Base-by-base conservation (phyloP, 805 yeast species). In the Clavispora vitiphila region DNA sequence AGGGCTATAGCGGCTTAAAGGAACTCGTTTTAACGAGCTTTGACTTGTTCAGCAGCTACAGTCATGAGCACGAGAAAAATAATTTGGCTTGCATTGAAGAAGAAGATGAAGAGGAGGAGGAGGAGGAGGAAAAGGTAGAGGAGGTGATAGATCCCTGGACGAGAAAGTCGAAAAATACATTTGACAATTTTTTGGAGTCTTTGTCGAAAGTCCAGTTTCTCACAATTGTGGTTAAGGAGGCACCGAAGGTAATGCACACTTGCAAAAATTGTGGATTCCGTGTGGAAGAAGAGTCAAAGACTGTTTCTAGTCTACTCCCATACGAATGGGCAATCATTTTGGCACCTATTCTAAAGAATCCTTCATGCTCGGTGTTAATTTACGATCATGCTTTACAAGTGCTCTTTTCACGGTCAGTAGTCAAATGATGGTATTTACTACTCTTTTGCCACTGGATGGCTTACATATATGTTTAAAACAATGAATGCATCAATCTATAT, bases 191-290 rank as follows among this genome's bases (percentile, higher is more conserved):
- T 26, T 37, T 60, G 42, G 21, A 41, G n/a, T 40, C 43, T 35
- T 31, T 62, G 18, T 51, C 65, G 2, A 37, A 51, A 4, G 54
- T 65, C 21, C 49, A 54, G 7, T 38, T 40, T 25, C 42, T 67
- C 19, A 48, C 49, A 2, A 54, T 67, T 8, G 53, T 55, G 5
- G 52, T 65, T 32, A 55, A 52, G 38, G 54, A 62, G 30, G 49
- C 49, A 12, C 55, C 53, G 1, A 47, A 38, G 24, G 51, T 46
- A 15, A 40, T 57, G 34, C 57, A 55, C 26, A 57, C 64, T 1
- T 67, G 72, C 49, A 51, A 49, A 12, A 62, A 56, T n/a, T 67
- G 72, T 52, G 72, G 72, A 2, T 46, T 51, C 22, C 44, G 44
- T 5, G 42, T 41, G 15, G 37, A 41, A 22, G 54, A 48, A 15